phyloP scores from a whole-genome alignment of 2,329 filamentous ascomycete species.

The Cylindrodendrum hubeiense region DNA sequence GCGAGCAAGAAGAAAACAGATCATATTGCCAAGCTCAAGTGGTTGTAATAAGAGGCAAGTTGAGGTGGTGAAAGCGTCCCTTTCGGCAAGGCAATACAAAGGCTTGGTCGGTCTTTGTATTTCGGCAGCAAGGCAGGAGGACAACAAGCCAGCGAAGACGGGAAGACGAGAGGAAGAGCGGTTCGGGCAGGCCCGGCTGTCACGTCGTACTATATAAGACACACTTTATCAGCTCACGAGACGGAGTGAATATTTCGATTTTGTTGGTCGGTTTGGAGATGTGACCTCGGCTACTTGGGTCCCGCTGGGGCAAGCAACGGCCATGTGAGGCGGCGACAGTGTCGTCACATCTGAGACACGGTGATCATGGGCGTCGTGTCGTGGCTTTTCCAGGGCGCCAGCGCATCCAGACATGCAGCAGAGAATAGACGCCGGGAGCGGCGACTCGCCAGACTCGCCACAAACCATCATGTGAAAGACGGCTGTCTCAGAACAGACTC shows the following conservation, averaged over 20 bases:
- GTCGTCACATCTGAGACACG: slow-evolving; percentile 43
- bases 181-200: not conserved
- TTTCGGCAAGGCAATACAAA: slow-evolving; percentile 10
- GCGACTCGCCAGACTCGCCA: slow-evolving; percentile 26
- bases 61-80: not conserved
- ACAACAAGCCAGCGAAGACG: not conserved
- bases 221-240: not conserved
- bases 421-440: slow-evolving; percentile 40
- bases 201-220: not conserved
- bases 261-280: not conserved
- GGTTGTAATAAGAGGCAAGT: slow-evolving; percentile 62
- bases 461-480: slow-evolving; percentile 42
- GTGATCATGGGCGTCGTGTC: slow-evolving; percentile 36
- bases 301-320: not conserved
- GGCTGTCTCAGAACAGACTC: slow-evolving; percentile 3
- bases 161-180: not conserved
- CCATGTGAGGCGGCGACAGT: slow-evolving; percentile 14
- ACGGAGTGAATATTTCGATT: not conserved
- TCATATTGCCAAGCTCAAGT: slow-evolving; percentile 91
- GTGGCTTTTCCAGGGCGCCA: slow-evolving; percentile 31
- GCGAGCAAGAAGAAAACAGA: slow-evolving; percentile 91
- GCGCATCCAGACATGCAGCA: slow-evolving; percentile 40
- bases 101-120: not conserved
- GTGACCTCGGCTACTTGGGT: slow-evolving; percentile 12
- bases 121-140: not conserved